These are phyloP conservation scores for Canavalia ensiformis DNA, from an alignment of 306 rosid species.

Conservation along the genomic window DNA sequence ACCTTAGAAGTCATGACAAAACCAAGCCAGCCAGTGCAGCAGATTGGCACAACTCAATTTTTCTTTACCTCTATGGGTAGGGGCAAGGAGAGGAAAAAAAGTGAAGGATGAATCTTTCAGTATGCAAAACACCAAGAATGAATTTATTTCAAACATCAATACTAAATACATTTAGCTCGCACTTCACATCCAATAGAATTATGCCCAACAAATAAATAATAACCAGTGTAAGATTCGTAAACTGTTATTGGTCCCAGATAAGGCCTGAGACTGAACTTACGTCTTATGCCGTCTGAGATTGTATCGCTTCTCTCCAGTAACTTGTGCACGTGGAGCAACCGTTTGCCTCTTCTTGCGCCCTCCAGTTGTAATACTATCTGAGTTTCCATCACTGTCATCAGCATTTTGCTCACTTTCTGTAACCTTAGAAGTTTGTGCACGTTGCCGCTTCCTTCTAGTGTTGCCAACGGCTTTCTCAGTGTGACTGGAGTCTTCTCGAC, in stretches of 20 bases:
- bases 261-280: slow-evolving; percentile 68
- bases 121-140: slow-evolving; percentile 23
- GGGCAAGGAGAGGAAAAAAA: background rate
- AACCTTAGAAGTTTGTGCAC: slow-evolving; percentile 60
- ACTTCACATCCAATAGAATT: slow-evolving; percentile 30
- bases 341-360: slow-evolving; percentile 71
- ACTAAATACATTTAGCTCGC: slow-evolving; percentile 19
- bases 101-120: background rate
- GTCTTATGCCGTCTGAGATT: slow-evolving; percentile 80
- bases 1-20: slow-evolving; percentile 19
- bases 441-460: slow-evolving; percentile 68
- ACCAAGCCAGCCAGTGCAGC: slow-evolving; percentile 26
- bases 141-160: slow-evolving; percentile 14
- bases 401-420: slow-evolving; percentile 67
- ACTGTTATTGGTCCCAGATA: slow-evolving; percentile 15
- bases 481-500: slow-evolving; percentile 62
- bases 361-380: slow-evolving; percentile 75
- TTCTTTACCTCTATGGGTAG: background rate
- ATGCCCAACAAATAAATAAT: slow-evolving; percentile 22
- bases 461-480: slow-evolving; percentile 53
- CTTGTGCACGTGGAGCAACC: slow-evolving; percentile 56
- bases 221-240: slow-evolving; percentile 12
- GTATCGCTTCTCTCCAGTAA: slow-evolving; percentile 74
- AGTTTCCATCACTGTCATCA: slow-evolving; percentile 75
- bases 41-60: background rate